These are phyloP conservation scores for Claviceps spartinae DNA, from an alignment of 2,329 filamentous ascomycete genomes.

Conservation along the genomic window DNA sequence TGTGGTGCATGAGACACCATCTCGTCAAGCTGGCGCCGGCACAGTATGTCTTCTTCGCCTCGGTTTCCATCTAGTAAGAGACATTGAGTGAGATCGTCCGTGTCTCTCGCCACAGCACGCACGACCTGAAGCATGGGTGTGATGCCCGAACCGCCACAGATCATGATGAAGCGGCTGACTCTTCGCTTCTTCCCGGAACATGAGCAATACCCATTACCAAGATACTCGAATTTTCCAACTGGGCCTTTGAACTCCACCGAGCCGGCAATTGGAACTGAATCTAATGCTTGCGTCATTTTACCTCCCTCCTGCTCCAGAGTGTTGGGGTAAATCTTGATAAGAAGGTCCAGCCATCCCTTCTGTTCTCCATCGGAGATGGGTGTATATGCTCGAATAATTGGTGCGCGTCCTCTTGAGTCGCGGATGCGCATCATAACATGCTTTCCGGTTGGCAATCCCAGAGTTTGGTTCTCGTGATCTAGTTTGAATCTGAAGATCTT, in stretches of 20 bases:
- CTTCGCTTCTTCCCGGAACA: constrained; percentile 42
- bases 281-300: constrained; percentile 70
- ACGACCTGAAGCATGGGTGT: constrained; percentile 85
- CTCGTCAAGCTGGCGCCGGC: constrained; percentile 55
- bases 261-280: constrained; percentile 57
- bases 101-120: constrained; percentile 55
- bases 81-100: constrained; percentile 51
- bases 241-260: constrained; percentile 78
- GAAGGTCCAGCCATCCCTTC: constrained; percentile 54
- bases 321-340: constrained; percentile 72
- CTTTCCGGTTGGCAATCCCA: constrained; percentile 73
- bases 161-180: constrained; percentile 65
- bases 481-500: constrained; percentile 71
- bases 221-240: constrained; percentile 72
- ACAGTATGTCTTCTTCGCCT: constrained; percentile 68
- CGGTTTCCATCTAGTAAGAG: constrained; percentile 69
- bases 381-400: constrained; percentile 77
- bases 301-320: constrained; percentile 47
- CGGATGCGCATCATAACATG: constrained; percentile 74
- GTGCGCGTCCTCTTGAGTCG: constrained; percentile 55
- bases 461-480: constrained; percentile 51
- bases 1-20: constrained; percentile 40
- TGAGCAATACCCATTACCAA: constrained; percentile 49
- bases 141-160: constrained; percentile 78
- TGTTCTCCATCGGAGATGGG: constrained; percentile 55